Evolutionary conservation across 2,329 filamentous ascomycete species (phyloP), one percentile per base, ranked within the genome.

Genomic region (Fusarium oligoseptatum): DNA sequence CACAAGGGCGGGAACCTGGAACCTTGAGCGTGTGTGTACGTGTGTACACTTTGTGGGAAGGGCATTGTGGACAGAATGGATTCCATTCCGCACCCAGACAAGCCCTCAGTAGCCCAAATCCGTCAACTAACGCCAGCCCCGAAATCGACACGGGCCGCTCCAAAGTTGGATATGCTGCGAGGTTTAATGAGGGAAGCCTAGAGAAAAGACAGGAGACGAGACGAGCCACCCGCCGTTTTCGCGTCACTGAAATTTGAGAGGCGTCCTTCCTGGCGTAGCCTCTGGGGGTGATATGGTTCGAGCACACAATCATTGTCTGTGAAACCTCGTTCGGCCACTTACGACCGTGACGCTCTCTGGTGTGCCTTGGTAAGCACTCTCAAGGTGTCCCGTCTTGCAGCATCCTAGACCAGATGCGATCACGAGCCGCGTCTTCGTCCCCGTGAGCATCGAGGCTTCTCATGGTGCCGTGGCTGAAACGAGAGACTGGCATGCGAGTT

Each of bases 391-490:
- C 34, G 45, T 32, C 27, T 65, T 65, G n/a, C 63, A 32, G 14
- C 39, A 11, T 60, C 32, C 45, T 36, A 36, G 36, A 45, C 37
- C 20, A 45, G 27, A 66, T 36, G 15, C 52, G 41, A 72, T 72
- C 61, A 60, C n/a, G 34, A 52, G 55, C 48, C 60, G 29, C 52
- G 27, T 60, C 62, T 57, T 67, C 24, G 3, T 36, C 50, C 50
- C 15, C 15, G 34, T 75, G 55, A 60, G 55, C 60, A 56, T 50
- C 29, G 29, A 56, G 27, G 39, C 37, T 36, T 39, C 20, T 34
- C 36, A 48, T 60, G 22, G 64, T 60, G 64, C 55, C 36, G 57
- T 76, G 75, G 75, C 76, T 76, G 75, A 78, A 77, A 78, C 76
- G 20, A 37, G 67, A 69, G 72, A 73, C 69, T 76, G 75, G 71